These are phyloP conservation scores for Moesziomyces sp. DNA, from an alignment of 1,284 basidiomycete species.

Conservation along the genomic window DNA sequence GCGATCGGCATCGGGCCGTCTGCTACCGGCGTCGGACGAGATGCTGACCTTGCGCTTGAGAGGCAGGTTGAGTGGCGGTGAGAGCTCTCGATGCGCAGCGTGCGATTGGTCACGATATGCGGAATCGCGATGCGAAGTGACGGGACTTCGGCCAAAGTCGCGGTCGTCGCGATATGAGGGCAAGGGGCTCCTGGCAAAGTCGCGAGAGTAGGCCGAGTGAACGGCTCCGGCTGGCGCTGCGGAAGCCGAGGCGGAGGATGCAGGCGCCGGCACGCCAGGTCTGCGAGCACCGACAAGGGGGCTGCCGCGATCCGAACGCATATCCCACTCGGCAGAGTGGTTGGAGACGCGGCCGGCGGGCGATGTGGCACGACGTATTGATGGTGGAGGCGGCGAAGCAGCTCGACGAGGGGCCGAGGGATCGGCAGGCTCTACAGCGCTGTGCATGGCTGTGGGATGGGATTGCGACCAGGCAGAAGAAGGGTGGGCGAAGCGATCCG, in stretches of 20 bases:
- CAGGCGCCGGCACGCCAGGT: slow-evolving; percentile 8
- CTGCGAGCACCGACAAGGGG: slow-evolving; percentile 24
- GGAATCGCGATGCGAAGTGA: slow-evolving; percentile 25
- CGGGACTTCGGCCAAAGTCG: slow-evolving; percentile 36
- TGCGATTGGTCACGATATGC: slow-evolving; percentile 24
- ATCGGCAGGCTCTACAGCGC: slow-evolving; percentile 17
- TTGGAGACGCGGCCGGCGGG: slow-evolving; percentile 37
- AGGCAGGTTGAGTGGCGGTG: slow-evolving; percentile 12
- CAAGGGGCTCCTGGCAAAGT: slow-evolving; percentile 1
- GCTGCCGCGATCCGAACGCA: slow-evolving; percentile 39
- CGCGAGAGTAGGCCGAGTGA: slow-evolving; percentile 5
- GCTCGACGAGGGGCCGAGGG: slow-evolving; percentile 11
- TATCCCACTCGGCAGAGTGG: slow-evolving; percentile 45
- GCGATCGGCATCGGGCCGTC: slow-evolving; percentile 19
- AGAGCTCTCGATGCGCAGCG: slow-evolving; percentile 24
- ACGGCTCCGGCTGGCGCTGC: too few relatives aligned
- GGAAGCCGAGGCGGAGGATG: too few relatives aligned
- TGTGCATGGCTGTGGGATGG: slow-evolving; percentile 12
- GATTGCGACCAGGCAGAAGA: neutral
- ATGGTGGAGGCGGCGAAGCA: slow-evolving; percentile 18
- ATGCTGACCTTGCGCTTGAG: slow-evolving; percentile 44
- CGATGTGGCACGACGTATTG: slow-evolving; percentile 34
- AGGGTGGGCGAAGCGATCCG: slow-evolving; percentile 4
- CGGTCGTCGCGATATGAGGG: slow-evolving; percentile 10
- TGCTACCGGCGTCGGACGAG: slow-evolving; percentile 23